These are phyloP conservation scores for Xylaria arbuscula DNA, from an alignment of 2,329 filamentous ascomycete species.

Conservation along the genomic window DNA sequence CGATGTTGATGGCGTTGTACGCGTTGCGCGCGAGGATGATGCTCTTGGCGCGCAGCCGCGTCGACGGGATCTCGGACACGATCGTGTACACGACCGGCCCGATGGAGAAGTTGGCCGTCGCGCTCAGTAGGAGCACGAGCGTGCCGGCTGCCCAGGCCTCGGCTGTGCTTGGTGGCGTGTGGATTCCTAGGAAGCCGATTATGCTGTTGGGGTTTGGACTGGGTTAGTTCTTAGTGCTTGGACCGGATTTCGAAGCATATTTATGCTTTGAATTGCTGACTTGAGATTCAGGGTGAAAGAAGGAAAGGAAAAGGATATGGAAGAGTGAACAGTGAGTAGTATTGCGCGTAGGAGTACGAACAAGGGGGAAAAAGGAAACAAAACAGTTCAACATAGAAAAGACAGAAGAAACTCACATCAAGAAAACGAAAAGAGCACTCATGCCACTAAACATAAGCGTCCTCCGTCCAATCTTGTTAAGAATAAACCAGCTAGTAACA, in stretches of 20 bases:
- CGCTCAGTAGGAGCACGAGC: conserved; percentile 57
- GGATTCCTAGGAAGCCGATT: conserved; percentile 49
- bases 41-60: conserved; percentile 58
- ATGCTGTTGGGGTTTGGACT: conserved; percentile 39
- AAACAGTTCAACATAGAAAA: conserved; percentile 2
- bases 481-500: conserved; percentile 55
- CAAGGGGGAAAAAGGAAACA: not conserved
- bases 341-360: not conserved
- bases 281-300: too few relatives aligned
- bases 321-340: not conserved
- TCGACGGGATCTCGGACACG: conserved; percentile 60
- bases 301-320: not conserved
- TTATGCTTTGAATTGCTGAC: not conserved
- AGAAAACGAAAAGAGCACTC: conserved; percentile 52
- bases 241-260: not conserved
- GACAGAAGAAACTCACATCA: conserved; percentile 52
- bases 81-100: conserved; percentile 60
- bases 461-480: conserved; percentile 54
- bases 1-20: conserved; percentile 58
- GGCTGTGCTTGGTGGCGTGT: conserved; percentile 53
- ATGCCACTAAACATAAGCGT: conserved; percentile 56
- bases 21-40: conserved; percentile 57
- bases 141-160: conserved; percentile 56
- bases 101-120: conserved; percentile 58
- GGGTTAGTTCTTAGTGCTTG: conserved; percentile 14